phyloP scores from a whole-genome alignment of 768 basidiomycete genomes.

The Serendipita sp. region DNA sequence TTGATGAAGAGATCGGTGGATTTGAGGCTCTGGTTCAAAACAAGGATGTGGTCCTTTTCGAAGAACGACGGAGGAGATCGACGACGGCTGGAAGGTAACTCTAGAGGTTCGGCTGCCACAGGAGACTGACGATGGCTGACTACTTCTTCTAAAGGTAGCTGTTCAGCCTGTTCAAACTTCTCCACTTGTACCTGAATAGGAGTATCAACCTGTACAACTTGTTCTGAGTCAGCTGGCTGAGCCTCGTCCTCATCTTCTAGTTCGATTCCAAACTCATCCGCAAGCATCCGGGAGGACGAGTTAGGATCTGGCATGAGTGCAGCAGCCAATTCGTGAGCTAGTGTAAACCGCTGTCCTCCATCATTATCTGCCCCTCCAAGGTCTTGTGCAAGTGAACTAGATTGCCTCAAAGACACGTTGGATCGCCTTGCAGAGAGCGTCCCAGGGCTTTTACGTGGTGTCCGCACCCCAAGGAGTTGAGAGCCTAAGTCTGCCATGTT shows the following conservation, averaged over 20 bases:
- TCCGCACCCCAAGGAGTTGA: background rate
- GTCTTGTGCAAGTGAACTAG: constrained; percentile 2
- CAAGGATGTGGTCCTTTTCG: constrained; percentile 48
- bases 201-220: background rate
- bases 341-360: constrained; percentile 14
- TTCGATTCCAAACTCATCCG: constrained; percentile 81
- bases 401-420: constrained; percentile 5
- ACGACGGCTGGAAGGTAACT: constrained; percentile 17
- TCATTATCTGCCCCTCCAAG: constrained; percentile 2
- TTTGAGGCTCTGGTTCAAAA: constrained; percentile 56
- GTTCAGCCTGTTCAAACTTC: background rate
- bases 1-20: constrained; percentile 63
- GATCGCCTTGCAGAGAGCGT: background rate
- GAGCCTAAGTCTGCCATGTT: constrained; percentile 1
- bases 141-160: background rate
- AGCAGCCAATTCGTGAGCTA: constrained; percentile 75
- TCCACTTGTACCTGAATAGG: background rate
- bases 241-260: constrained; percentile 57
- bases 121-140: background rate
- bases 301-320: constrained; percentile 80
- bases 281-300: constrained; percentile 56
- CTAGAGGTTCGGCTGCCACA: constrained; percentile 25
- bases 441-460: background rate
- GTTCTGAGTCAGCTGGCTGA: background rate
- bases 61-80: constrained; percentile 22